Evolutionary conservation across 2,329 filamentous ascomycete genomes (phyloP).

Genomic region (Tympanopsis confertula): DNA sequence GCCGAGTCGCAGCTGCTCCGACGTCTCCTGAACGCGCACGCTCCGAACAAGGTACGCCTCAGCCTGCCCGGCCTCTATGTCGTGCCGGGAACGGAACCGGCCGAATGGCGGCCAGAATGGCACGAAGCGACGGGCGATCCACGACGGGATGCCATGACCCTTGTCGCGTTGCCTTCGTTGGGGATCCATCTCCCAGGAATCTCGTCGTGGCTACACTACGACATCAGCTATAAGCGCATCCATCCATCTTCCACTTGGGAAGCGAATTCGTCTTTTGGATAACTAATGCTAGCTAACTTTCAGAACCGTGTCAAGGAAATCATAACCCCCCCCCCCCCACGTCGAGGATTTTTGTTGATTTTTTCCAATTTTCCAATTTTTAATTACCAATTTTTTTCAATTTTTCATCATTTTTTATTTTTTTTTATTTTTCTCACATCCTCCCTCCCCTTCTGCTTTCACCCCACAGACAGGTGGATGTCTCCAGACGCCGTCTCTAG

Average conservation of each 20-base stretch:
- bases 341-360: too few relatives aligned
- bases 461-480: too few relatives aligned
- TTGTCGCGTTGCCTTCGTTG: slow-evolving; percentile 42
- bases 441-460: too few relatives aligned
- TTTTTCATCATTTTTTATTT: too few relatives aligned
- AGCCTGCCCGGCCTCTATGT: slow-evolving; percentile 43
- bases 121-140: background rate
- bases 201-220: slow-evolving; percentile 34
- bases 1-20: slow-evolving; percentile 21
- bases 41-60: slow-evolving; percentile 41
- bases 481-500: background rate
- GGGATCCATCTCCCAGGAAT: slow-evolving; percentile 32
- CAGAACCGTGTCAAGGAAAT: too few relatives aligned
- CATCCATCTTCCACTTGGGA: too few relatives aligned
- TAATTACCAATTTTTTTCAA: too few relatives aligned
- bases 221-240: slow-evolving; percentile 37
- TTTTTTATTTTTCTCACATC: too few relatives aligned
- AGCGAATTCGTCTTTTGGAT: too few relatives aligned
- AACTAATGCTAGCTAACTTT: too few relatives aligned
- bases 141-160: slow-evolving; percentile 15
- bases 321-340: too few relatives aligned
- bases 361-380: too few relatives aligned
- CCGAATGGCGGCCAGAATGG: slow-evolving; percentile 8
- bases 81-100: slow-evolving; percentile 10
- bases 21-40: slow-evolving; percentile 31